phyloP scores from a whole-genome alignment of 352 stramenopile genomes.

The Globisporangium spinosum region DNA sequence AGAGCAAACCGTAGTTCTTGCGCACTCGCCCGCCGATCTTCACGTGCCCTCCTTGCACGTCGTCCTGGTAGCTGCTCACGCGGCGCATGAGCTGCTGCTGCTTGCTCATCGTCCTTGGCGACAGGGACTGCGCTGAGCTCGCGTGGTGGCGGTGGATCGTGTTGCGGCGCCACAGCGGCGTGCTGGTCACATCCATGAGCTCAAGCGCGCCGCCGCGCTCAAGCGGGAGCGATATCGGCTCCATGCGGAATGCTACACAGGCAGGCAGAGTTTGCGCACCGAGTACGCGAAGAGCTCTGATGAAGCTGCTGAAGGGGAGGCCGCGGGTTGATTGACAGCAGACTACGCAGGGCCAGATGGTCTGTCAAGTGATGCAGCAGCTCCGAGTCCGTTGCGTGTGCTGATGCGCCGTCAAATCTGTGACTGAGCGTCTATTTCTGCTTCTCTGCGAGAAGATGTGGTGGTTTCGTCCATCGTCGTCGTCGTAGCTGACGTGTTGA shows the following conservation, averaged over 20 bases:
- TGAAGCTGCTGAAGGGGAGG: neutral
- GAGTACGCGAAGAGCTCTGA: neutral
- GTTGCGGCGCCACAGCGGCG: conserved; percentile 15
- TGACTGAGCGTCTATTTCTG: neutral
- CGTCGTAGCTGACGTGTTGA: neutral
- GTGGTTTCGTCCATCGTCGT: neutral
- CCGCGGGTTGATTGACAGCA: neutral
- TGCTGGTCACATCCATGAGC: conserved; percentile 21
- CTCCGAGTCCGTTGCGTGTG: neutral
- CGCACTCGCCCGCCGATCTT: neutral
- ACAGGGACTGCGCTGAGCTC: conserved; percentile 44
- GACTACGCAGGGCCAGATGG: neutral
- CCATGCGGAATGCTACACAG: conserved; percentile 23
- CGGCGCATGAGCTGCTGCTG: conserved; percentile 45
- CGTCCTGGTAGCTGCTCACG: conserved; percentile 57
- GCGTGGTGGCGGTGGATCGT: conserved; percentile 23
- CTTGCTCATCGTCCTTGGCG: conserved; percentile 22
- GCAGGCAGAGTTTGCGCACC: neutral
- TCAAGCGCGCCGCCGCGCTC: conserved; percentile 46
- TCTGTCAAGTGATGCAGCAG: neutral
- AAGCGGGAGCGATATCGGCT: conserved; percentile 46
- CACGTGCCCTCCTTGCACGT: conserved; percentile 7
- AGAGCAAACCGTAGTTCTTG: conserved; percentile 12
- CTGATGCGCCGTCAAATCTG: neutral
- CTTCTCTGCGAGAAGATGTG: neutral